phyloP scores from a whole-genome alignment of 352 stramenopile genomes.

The Hyaloperonospora arabidopsidis region DNA sequence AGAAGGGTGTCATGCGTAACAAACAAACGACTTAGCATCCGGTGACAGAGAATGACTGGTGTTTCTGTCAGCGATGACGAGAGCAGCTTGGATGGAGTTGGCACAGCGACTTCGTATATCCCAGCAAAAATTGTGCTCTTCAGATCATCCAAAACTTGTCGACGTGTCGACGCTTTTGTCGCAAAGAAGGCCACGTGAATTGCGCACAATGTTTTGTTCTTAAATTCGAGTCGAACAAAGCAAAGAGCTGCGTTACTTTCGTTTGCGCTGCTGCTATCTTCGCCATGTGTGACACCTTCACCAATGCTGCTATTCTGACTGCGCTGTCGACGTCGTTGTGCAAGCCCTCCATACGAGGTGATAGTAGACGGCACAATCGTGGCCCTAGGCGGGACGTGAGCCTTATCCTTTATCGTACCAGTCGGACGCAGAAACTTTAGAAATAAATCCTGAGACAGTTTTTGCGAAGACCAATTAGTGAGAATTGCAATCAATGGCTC shows the following conservation, averaged over 20 bases:
- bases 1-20: constrained; percentile 70
- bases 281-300: constrained; percentile 14
- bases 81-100: constrained; percentile 24
- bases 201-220: constrained; percentile 68
- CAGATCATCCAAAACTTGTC: constrained; percentile 62
- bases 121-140: constrained; percentile 52
- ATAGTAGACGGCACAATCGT: constrained; percentile 20
- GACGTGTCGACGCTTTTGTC: constrained; percentile 49
- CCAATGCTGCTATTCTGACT: constrained; percentile 23
- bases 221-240: constrained; percentile 76
- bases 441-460: constrained; percentile 70
- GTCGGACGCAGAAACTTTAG: constrained; percentile 59
- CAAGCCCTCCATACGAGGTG: constrained; percentile 23
- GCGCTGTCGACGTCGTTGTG: constrained; percentile 32
- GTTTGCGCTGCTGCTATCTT: constrained; percentile 17
- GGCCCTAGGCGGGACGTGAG: constrained; percentile 13
- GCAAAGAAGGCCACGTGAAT: constrained; percentile 85
- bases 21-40: constrained; percentile 69
- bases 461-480: constrained; percentile 71
- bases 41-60: constrained; percentile 50
- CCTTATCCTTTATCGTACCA: constrained; percentile 28
- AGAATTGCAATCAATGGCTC: constrained; percentile 52
- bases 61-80: constrained; percentile 16
- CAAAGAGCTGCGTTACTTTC: constrained; percentile 59
- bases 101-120: constrained; percentile 40